Conservation (phyloP, 441 rosid species). For the Mallotus repandus region DNA sequence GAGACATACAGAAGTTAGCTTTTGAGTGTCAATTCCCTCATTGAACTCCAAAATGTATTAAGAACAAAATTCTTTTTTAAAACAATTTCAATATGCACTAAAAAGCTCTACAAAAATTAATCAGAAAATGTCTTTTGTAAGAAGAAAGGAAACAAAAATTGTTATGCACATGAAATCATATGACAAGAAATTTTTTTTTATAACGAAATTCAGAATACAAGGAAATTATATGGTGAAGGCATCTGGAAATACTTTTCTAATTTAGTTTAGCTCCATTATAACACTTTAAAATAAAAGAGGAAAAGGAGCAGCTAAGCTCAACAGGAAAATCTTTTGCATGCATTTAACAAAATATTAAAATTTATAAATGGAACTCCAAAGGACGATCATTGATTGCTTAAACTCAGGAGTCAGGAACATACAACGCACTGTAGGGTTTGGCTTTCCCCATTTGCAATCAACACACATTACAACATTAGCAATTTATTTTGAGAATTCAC, state of each 20-base stretch:
- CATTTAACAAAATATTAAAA: not conserved
- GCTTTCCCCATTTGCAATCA: not conserved
- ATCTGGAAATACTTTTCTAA: no score
- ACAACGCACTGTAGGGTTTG: not conserved
- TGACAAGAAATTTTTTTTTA: not conserved
- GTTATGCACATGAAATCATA: not conserved
- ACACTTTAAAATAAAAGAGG: not conserved
- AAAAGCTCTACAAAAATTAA: not conserved
- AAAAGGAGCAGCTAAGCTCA: not conserved
- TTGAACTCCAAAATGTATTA: not conserved
- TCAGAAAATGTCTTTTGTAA: not conserved
- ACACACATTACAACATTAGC: not conserved
- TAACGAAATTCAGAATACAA: not conserved
- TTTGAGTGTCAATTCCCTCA: not conserved
- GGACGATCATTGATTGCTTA: not conserved
- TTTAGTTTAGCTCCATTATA: not conserved
- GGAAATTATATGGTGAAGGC: not conserved
- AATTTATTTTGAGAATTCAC: not conserved
- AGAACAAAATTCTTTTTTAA: not conserved
- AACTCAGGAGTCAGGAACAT: not conserved
- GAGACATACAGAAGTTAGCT: not conserved
- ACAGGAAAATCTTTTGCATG: not conserved
- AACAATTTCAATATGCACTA: not conserved
- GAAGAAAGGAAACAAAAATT: not conserved
- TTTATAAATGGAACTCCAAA: not conserved